These are phyloP conservation scores for Mariannaea elegans DNA, from an alignment of 2,329 filamentous ascomycete species.

Conservation along the genomic window DNA sequence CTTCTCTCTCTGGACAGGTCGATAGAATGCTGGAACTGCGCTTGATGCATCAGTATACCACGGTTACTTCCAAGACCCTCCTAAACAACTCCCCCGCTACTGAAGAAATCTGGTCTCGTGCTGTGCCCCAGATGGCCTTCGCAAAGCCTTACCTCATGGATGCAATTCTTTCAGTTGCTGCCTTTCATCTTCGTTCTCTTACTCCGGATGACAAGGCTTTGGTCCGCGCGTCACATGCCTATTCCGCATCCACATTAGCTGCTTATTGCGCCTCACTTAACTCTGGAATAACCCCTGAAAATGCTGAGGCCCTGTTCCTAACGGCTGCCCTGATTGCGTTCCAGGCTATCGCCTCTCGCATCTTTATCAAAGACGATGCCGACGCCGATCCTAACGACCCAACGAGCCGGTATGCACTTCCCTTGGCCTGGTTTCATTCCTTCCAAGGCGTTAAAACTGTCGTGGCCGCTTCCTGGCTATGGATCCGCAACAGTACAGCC, in stretches of 20 bases:
- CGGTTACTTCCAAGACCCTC: constrained; percentile 67
- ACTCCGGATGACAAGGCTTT: constrained; percentile 66
- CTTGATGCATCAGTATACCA: constrained; percentile 72
- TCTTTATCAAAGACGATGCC: constrained; percentile 67
- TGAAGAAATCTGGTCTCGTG: constrained; percentile 67
- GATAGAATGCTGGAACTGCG: constrained; percentile 67
- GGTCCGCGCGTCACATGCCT: constrained; percentile 70
- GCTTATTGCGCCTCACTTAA: constrained; percentile 67
- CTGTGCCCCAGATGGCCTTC: constrained; percentile 69
- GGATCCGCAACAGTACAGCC: constrained; percentile 65
- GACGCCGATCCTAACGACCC: constrained; percentile 48
- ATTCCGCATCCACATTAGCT: constrained; percentile 70
- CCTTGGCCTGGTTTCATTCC: constrained; percentile 71
- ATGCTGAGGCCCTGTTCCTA: constrained; percentile 70
- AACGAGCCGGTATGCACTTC: constrained; percentile 62
- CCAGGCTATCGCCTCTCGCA: constrained; percentile 69
- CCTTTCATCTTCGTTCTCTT: constrained; percentile 67
- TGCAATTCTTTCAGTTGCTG: constrained; percentile 70
- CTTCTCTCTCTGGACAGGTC: constrained; percentile 45
- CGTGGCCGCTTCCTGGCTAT: constrained; percentile 71
- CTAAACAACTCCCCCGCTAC: constrained; percentile 60
- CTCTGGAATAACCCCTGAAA: constrained; percentile 64
- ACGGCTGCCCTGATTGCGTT: constrained; percentile 73
- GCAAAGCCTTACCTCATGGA: constrained; percentile 68
- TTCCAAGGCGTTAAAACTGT: constrained; percentile 74